Conservation (phyloP, 495 filamentous ascomycete species). For the Rostrohypoxylon terebratum region DNA sequence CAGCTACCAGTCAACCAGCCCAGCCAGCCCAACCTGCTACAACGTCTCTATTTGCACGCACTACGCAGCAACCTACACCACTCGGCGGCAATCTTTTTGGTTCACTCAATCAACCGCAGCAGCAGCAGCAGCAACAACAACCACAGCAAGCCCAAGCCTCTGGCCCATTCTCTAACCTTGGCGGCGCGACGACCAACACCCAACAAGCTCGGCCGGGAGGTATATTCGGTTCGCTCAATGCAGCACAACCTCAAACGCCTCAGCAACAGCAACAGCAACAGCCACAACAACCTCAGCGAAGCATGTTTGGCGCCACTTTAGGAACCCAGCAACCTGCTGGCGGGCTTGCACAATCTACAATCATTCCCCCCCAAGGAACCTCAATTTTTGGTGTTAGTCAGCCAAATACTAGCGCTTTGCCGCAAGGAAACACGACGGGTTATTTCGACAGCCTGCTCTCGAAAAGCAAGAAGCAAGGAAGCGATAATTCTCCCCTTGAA, state of each 20-base stretch:
- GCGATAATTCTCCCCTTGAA: conserved; percentile 64
- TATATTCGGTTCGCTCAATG: conserved; percentile 23
- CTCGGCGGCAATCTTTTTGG: not conserved
- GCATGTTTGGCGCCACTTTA: conserved; percentile 36
- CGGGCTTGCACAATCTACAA: conserved; percentile 30
- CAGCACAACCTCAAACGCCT: conserved; percentile 36
- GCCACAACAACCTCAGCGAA: conserved; percentile 25
- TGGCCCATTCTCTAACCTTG: conserved; percentile 13
- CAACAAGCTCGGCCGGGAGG: conserved; percentile 27
- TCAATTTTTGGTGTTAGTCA: conserved; percentile 40
- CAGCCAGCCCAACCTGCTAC: conserved; percentile 1
- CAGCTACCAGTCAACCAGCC: conserved; percentile 22
- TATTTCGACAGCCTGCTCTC: conserved; percentile 91
- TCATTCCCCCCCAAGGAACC: conserved; percentile 24
- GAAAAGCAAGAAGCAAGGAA: conserved; percentile 73
- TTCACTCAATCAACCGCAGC: not conserved
- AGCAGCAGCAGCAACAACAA: conserved; percentile 17
- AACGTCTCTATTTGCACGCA: conserved; percentile 19
- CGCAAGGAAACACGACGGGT: conserved; percentile 61
- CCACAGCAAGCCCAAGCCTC: conserved; percentile 31
- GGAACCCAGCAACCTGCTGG: conserved; percentile 31
- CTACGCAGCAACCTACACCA: conserved; percentile 10
- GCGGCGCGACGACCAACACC: conserved; percentile 9
- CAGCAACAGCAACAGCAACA: conserved; percentile 24
- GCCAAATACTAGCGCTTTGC: conserved; percentile 29